Evolutionary conservation across 768 basidiomycete genomes (phyloP), one percentile per base, ranked within the genome.

Genomic region (Fomitopsis serialis): DNA sequence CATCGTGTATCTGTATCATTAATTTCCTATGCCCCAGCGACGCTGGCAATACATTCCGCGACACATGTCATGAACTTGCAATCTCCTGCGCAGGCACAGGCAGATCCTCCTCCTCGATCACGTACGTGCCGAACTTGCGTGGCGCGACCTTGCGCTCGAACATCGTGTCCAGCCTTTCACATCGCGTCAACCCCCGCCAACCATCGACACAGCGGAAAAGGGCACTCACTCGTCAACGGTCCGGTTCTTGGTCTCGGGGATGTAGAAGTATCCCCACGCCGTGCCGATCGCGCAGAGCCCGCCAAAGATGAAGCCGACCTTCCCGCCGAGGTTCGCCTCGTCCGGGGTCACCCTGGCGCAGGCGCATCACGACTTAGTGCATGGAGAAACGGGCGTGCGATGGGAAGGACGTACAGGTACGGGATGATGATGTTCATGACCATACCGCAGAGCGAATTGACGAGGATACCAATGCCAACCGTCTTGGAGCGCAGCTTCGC

Each of bases 291-390:
- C 48, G 25, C 22, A 24, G 5, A 52, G 50, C 10, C 50, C 50
- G 7, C 50, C 50, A 21, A 52, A 52, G 23, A 52, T 52, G 27
- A 52, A 52, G 42, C 50, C 50, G 24, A 52, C 50, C 42, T 52
- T 52, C 5, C 50, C 50, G n/a, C 50, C 43, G 42, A 52, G 50
- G 29, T 52, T 52, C 40, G 50, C 50, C 50, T 52, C 50, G 25
- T 52, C 42, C 13, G 50, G 50, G 6, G 46, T 52, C 10, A 50
- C 48, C 17, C 48, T 50, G 22, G 17, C 7, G 37, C 15, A 19
- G 6, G 48, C 48, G 34, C 48, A 50, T 34, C 12, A 19, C 10
- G 7, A 11, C 10, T n/a, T 42, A 17, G 42, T 42, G 42, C 5
- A 15, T 15, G 42, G 15, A 6, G 6, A 17, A 42, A 22, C 42